Evolutionary conservation across 2,329 filamentous ascomycete genomes (phyloP), one percentile per base, ranked within the genome.

Genomic region (Venturia oleaginea): DNA sequence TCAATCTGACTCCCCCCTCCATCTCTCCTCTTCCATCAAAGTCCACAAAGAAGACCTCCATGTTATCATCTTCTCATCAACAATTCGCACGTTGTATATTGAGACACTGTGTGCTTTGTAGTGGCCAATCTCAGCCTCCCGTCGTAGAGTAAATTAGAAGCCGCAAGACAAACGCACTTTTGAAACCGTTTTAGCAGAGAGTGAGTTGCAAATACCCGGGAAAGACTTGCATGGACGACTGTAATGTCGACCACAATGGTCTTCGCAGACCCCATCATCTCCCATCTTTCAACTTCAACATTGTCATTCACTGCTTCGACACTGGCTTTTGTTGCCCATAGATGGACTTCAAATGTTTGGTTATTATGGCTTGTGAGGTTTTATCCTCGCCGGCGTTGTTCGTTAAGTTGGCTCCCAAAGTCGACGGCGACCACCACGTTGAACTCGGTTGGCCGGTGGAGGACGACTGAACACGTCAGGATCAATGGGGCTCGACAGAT

Each of bases 391-490:
- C 59, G 7, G 37, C 59, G 27, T 43, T 27, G 5, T 57, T 40
- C 1, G 24, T 66, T 71, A 77, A 67, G 73, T 75, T 51, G 75
- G 75, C 65, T 77, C 75, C 75, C 75, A 77, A 22, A 77, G 69
- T 65, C 73, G 74, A 37, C 75, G 69, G 30, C 72, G 68, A 43
- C 70, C 73, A 34, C 75, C 75, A 55, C 75, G 74, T 4, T 70
- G 65, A 15, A 71, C 69, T 48, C 68, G 70, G 8, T 68, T 68
- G 42, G 71, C 71, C 17, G 69, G 68, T n/a, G 68, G 65, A 15
- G 75, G 74, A 42, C 75, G 75, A 51, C 72, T 68, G 65, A 74
- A 77, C 0, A 75, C 76, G 59, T 77, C 71, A 2, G 75, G 75
- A 48, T 77, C 75, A 60, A 77, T 74, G 5, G 75, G 75, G 37